These are phyloP conservation scores for Cyamopsis tetragonoloba DNA, from an alignment of 306 rosid species.

Conservation along the genomic window DNA sequence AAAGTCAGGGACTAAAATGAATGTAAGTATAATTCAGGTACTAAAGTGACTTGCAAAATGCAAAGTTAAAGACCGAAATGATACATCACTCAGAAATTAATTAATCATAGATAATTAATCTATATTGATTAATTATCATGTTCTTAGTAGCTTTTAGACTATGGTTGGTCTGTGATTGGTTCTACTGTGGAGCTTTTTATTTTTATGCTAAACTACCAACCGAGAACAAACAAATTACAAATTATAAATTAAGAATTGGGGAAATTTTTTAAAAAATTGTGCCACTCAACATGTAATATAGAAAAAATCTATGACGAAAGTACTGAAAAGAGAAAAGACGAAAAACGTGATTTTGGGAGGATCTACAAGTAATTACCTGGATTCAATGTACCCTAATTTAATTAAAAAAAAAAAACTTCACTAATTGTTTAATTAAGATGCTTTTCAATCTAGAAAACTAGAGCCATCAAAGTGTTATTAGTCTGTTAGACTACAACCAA, in stretches of 20 bases:
- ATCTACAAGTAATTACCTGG: constrained; percentile 17
- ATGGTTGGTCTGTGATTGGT: not conserved
- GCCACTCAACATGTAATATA: not conserved
- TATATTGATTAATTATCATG: not conserved
- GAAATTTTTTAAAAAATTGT: not conserved
- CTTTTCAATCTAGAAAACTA: constrained; percentile 5
- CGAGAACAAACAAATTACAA: not conserved
- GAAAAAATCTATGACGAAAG: constrained; percentile 8
- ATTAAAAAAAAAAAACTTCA: not conserved
- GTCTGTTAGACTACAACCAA: constrained; percentile 21
- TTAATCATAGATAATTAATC: not conserved
- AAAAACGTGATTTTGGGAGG: constrained; percentile 18
- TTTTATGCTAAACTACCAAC: not conserved
- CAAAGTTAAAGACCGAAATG: too few relatives aligned
- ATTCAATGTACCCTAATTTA: constrained; percentile 10
- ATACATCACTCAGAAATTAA: too few relatives aligned
- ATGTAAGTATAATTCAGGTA: too few relatives aligned
- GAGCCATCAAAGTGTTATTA: not conserved
- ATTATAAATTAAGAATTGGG: not conserved
- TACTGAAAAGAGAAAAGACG: not conserved
- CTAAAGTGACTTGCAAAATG: too few relatives aligned
- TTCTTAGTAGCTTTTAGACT: not conserved
- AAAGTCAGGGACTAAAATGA: too few relatives aligned
- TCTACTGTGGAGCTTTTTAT: not conserved
- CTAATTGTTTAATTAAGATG: not conserved